Evolutionary conservation across 306 rosid genomes (phyloP), one percentile per base, ranked within the genome.

Genomic region (Prunus campanulata): DNA sequence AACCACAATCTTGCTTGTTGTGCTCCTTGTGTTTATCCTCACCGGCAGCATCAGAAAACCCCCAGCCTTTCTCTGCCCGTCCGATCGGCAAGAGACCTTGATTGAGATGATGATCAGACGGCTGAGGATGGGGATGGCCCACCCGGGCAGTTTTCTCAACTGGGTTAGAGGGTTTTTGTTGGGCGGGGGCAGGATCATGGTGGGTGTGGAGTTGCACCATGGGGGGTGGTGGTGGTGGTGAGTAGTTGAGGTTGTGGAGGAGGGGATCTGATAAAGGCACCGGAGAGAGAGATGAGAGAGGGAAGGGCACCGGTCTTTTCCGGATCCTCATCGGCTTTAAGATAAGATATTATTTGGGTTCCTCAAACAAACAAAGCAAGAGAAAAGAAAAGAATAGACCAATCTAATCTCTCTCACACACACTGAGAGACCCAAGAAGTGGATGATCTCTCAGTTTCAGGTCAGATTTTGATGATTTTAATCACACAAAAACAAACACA

Each of bases 281-380:
- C 63, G 96, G 83, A 16, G 85, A 78, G 68, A 86, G 86, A 49
- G 87, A 76, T 0, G 90, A 91, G 6, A 87, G 82, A 52, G 93
- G 87, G 44, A 84, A 87, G 70, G 93, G 86, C 3, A 82, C 77
- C 79, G 75, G 87, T 5, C 97, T 79, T 74, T 89, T 89, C 20
- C 97, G 91, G 91, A 93, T 93, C 86, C 98, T 91, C 98, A 93
- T 92, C 81, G 82, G 78, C 79, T 60, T 63, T 16, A 1, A 10
- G 68, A 63, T 63, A 63, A 81, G 77, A 78, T 22, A 56, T 19
- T 67, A 64, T 56, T 67, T 6, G 55, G 55, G 19, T 20, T 3
- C n/a, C 44, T 39, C 44, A 39, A 39, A 39, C 44, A 39, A 39
- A 39, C 9, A 39, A 39, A 39, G 44, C 9, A 39, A 39, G 44